Evolutionary conservation across 805 yeast species (phyloP), one percentile per base, ranked within the genome.

Genomic region (Candida ficus): DNA sequence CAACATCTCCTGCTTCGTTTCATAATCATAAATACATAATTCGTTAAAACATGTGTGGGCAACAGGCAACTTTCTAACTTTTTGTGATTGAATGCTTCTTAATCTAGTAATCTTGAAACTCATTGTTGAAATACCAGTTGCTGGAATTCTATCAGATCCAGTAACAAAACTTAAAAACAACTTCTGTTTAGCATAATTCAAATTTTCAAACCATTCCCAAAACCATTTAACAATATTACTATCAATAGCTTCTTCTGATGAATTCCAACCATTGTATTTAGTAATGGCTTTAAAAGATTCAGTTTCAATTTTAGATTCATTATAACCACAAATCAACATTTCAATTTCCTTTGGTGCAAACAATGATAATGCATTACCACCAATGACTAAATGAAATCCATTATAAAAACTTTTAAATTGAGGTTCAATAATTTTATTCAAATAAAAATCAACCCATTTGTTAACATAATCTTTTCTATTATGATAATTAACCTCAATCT

Each of bases 21-120:
- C 49, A 58, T 91, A 91, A 28, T 78, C 78, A 60, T 78, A 83
- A 6, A 93, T 50, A 41, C 91, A 83, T 19, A 91, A 58, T 64
- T 91, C 96, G 57, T 91, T 93, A 66, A 93, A 91, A 53, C 99
- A 91, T 0, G 98, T 93, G 57, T 91, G 98, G 0, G 97, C 88
- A 13, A 83, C 66, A 0, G 98, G 98, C 14, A 90, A 62, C 35
- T 82, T 66, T 7, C 61, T 65, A 11, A 66, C 52, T 10, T 44
- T 38, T 1, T 21, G 29, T 2, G n/a, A 5, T 5, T 21, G 19
- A 25, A 35, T 37, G 2, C 51, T 59, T 1, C 73, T 74, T 12
- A 76, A 41, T 40, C 74, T 73, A 13, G 82, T 75, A n/a, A 91
- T 75, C 45, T 80, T 80, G 53, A 93, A 81, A 33, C 70, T 69